Evolutionary conservation across 352 stramenopile genomes (phyloP).

Genomic region (Bremia lactucae): DNA sequence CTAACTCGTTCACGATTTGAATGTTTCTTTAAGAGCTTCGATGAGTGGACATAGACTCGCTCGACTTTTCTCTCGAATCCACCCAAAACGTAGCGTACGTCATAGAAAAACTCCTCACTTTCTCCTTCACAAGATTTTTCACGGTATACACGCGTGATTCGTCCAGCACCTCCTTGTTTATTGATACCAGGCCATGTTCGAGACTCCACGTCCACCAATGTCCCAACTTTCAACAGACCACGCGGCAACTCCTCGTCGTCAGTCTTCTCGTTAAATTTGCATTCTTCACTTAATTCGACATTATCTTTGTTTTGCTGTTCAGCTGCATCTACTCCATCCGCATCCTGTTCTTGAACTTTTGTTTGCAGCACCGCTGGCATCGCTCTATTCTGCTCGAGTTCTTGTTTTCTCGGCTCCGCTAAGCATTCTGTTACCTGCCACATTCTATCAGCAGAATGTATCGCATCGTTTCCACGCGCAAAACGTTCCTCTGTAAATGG

Average conservation of each 20-base stretch:
- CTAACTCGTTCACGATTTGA: constrained; percentile 27
- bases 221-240: constrained; percentile 33
- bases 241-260: too few species aligned
- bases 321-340: neutral
- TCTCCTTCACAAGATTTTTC: constrained; percentile 14
- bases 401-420: neutral
- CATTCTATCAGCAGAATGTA: neutral
- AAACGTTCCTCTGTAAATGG: constrained; percentile 4
- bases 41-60: constrained; percentile 52
- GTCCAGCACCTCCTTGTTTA: constrained; percentile 63
- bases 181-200: constrained; percentile 85
- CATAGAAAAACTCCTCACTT: constrained; percentile 43
- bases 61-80: constrained; percentile 69
- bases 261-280: neutral
- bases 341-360: neutral
- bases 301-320: constrained; percentile 1
- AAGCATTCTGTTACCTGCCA: neutral
- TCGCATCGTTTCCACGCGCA: neutral
- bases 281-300: neutral
- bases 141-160: constrained; percentile 33
- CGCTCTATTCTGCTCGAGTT: neutral
- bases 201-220: constrained; percentile 47
- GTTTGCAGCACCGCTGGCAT: neutral
- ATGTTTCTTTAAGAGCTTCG: constrained; percentile 27
- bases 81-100: constrained; percentile 74